Evolutionary conservation across 257 asterid species (phyloP).

Genomic region (Solanum acaule): DNA sequence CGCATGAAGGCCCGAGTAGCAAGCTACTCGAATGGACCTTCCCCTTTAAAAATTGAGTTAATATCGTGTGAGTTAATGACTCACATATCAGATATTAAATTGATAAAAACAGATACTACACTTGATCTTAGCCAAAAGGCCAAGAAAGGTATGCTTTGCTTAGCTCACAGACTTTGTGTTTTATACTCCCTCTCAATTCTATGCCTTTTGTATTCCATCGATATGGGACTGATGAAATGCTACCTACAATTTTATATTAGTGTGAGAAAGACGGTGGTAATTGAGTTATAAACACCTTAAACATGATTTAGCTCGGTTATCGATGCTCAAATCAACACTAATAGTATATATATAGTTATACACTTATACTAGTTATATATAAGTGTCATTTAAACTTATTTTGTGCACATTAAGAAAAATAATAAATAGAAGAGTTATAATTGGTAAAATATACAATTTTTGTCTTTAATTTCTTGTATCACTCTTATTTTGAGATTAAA

Average conservation of each 20-base stretch:
- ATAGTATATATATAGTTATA: too few relatives aligned
- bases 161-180: fast-evolving
- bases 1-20: too few relatives aligned
- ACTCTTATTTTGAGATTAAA: too few relatives aligned
- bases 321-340: too few relatives aligned
- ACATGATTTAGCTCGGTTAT: too few relatives aligned
- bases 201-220: neutral
- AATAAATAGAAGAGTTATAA: too few relatives aligned
- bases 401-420: too few relatives aligned
- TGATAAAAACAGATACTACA: neutral
- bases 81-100: neutral
- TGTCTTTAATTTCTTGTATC: too few relatives aligned
- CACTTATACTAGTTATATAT: too few relatives aligned
- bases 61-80: neutral
- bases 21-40: too few relatives aligned
- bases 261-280: neutral
- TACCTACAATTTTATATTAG: neutral
- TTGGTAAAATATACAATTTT: too few relatives aligned
- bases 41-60: neutral
- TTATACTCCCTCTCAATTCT: neutral
- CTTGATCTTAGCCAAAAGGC: conserved; percentile 26
- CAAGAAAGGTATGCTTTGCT: conserved; percentile 20
- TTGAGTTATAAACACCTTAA: neutral
- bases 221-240: neutral
- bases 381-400: too few relatives aligned